Percentiles rank a stretch among this genome's conserved stretches.
phyloP scores from a whole-genome alignment of 495 filamentous ascomycete species.

The Hypoxylon perforatum region DNA sequence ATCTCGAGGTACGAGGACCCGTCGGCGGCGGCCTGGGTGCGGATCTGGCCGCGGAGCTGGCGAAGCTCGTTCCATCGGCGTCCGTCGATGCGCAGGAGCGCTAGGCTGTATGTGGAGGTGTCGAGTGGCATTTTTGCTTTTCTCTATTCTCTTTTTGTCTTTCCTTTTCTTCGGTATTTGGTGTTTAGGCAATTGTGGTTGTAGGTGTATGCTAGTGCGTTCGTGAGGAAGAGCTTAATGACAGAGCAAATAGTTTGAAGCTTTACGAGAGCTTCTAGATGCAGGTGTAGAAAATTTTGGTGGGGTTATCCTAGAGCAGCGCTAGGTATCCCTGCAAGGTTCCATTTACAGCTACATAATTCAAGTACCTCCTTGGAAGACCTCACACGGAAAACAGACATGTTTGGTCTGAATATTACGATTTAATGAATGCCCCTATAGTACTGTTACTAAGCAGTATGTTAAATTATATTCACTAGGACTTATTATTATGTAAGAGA shows the following conservation, averaged over 20 bases:
- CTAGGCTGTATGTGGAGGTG: slow-evolving; percentile 85
- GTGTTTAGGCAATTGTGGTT: too few species aligned
- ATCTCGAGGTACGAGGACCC: slow-evolving; percentile 91
- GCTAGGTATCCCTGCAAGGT: slow-evolving; percentile 6
- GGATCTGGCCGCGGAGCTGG: slow-evolving; percentile 86
- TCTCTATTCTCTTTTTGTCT: not conserved
- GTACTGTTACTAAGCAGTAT: too few species aligned
- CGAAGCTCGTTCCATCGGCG: slow-evolving; percentile 98
- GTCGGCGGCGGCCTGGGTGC: slow-evolving; percentile 88
- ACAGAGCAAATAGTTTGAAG: not conserved
- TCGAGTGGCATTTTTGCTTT: slow-evolving; percentile 82
- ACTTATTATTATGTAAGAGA: too few species aligned
- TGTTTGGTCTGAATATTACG: too few species aligned
- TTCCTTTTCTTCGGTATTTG: too few species aligned
- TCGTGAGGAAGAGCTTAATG: too few species aligned
- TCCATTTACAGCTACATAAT: too few species aligned
- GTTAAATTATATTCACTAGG: too few species aligned
- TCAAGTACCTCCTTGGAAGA: too few species aligned
- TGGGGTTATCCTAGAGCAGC: slow-evolving; percentile 28
- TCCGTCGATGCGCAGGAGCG: slow-evolving; percentile 89
- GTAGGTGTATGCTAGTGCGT: too few species aligned
- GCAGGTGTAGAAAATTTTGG: slow-evolving; percentile 37
- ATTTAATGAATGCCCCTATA: too few species aligned
- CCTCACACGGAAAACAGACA: too few species aligned
- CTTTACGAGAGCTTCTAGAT: not conserved